Evolutionary conservation across 495 filamentous ascomycete species (phyloP).

Genomic region (Talaromyces adpressus): DNA sequence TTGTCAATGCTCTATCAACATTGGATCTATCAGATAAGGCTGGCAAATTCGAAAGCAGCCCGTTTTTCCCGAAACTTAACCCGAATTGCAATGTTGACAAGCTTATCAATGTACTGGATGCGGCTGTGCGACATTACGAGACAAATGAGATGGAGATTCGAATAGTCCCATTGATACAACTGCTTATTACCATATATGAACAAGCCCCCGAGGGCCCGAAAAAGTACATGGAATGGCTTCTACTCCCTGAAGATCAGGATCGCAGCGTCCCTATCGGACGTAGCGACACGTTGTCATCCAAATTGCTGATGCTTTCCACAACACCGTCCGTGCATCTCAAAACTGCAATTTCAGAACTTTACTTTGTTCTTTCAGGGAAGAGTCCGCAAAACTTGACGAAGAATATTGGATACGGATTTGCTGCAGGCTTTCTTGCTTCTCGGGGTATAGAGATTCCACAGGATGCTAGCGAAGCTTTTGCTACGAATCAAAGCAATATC

Average conservation of each 20-base stretch:
- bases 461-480: slow-evolving; percentile 51
- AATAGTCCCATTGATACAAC: slow-evolving; percentile 62
- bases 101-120: slow-evolving; percentile 67
- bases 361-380: slow-evolving; percentile 81
- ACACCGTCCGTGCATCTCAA: slow-evolving; percentile 66
- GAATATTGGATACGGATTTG: slow-evolving; percentile 88
- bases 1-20: slow-evolving; percentile 77
- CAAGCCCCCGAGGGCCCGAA: slow-evolving; percentile 59
- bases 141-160: slow-evolving; percentile 62
- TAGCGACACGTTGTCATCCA: slow-evolving; percentile 65
- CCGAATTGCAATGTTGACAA: slow-evolving; percentile 56
- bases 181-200: slow-evolving; percentile 65
- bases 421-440: slow-evolving; percentile 79
- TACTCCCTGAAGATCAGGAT: slow-evolving; percentile 76
- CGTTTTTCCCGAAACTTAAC: slow-evolving; percentile 61
- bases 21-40: slow-evolving; percentile 56
- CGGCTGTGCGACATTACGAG: slow-evolving; percentile 50
- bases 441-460: slow-evolving; percentile 72
- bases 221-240: slow-evolving; percentile 52
- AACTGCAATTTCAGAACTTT: slow-evolving; percentile 66
- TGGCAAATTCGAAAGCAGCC: slow-evolving; percentile 31
- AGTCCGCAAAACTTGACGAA: slow-evolving; percentile 64
- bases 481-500: slow-evolving; percentile 29
- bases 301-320: slow-evolving; percentile 72
- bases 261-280: slow-evolving; percentile 72